Evolutionary conservation across 306 rosid species (phyloP).

Genomic region (Spatholobus suberectus): DNA sequence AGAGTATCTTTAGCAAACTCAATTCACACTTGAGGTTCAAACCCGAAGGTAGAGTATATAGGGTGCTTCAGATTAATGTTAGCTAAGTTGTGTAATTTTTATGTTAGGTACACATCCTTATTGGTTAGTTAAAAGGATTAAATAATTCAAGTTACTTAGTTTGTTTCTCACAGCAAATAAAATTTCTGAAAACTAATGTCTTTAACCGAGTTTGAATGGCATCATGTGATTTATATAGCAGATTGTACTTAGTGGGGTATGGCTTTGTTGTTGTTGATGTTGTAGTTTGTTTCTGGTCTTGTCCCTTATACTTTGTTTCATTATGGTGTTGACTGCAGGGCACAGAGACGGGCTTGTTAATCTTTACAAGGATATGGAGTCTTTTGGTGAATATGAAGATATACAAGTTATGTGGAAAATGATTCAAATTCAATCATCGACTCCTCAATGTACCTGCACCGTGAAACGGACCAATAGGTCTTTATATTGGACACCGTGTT

Average conservation of each 20-base stretch:
- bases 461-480: constrained; percentile 29
- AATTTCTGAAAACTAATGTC: too few species aligned
- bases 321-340: constrained; percentile 47
- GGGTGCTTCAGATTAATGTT: constrained; percentile 1
- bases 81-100: neutral
- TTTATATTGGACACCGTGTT: constrained; percentile 49
- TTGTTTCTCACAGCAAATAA: neutral
- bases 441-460: constrained; percentile 38
- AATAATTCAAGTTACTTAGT: neutral
- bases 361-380: constrained; percentile 71
- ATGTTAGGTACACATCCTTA: neutral
- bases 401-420: constrained; percentile 82
- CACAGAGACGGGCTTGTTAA: constrained; percentile 50
- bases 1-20: constrained; percentile 47
- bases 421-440: constrained; percentile 64
- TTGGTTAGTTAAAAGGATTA: neutral
- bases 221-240: neutral
- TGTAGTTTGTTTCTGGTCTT: neutral
- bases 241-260: too few species aligned
- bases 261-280: too few species aligned
- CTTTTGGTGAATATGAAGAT: constrained; percentile 70
- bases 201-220: too few species aligned
- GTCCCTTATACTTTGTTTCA: neutral
- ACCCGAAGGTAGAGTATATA: constrained; percentile 49
- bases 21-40: constrained; percentile 50